These are phyloP conservation scores for Coemansia reversa DNA, from an alignment of 192 early-diverging fungal species.

Conservation along the genomic window DNA sequence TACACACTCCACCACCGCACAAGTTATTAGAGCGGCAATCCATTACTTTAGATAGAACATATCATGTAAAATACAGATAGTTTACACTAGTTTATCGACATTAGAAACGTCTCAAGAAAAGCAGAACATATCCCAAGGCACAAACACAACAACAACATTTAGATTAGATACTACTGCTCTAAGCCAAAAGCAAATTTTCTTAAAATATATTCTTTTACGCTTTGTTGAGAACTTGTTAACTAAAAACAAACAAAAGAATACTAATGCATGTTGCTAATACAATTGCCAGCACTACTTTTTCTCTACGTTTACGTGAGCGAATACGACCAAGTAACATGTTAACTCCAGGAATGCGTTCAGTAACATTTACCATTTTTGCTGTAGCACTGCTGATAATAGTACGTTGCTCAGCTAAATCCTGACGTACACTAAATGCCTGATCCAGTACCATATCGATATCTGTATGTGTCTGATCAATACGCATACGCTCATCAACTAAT, in stretches of 20 bases:
- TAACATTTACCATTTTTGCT: constrained; percentile 33
- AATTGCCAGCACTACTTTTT: constrained; percentile 48
- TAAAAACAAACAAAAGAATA: constrained; percentile 36
- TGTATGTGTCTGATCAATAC: constrained; percentile 48
- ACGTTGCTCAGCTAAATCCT: constrained; percentile 46
- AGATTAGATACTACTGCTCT: too few relatives aligned
- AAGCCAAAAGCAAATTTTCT: too few relatives aligned
- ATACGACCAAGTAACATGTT: constrained; percentile 50
- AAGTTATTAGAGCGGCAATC: too few relatives aligned
- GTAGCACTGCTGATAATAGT: constrained; percentile 28
- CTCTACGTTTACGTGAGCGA: constrained; percentile 51
- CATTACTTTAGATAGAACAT: too few relatives aligned
- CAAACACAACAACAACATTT: too few relatives aligned
- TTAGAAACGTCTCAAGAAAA: too few relatives aligned
- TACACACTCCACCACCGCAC: too few relatives aligned
- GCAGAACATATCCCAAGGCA: too few relatives aligned
- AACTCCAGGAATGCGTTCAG: constrained; percentile 50
- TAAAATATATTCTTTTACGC: neutral
- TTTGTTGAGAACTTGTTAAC: neutral
- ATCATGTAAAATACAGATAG: too few relatives aligned
- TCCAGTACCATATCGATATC: constrained; percentile 55
- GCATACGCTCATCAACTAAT: constrained; percentile 37
- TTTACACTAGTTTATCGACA: too few relatives aligned
- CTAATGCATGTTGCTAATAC: constrained; percentile 42
- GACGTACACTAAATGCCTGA: constrained; percentile 47